Evolutionary conservation across 1,284 basidiomycete species (phyloP).

Genomic region (Puccinia brachypodii): DNA sequence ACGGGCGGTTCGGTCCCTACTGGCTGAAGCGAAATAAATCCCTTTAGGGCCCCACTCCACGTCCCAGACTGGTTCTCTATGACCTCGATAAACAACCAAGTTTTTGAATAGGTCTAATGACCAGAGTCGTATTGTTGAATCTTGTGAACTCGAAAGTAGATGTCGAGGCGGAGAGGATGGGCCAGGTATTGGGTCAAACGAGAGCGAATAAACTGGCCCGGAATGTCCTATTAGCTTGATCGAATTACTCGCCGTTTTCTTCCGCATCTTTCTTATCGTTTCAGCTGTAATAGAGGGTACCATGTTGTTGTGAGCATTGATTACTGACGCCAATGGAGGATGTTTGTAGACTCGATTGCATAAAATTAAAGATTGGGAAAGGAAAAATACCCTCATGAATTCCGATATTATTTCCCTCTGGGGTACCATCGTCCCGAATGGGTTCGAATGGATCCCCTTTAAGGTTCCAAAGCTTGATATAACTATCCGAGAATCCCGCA

Average conservation of each 20-base stretch:
- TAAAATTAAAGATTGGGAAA: constrained; percentile 54
- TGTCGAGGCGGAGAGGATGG: constrained; percentile 80
- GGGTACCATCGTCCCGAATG: constrained; percentile 65
- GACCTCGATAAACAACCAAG: constrained; percentile 89
- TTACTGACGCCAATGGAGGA: constrained; percentile 19
- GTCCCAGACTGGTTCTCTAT: constrained; percentile 98
- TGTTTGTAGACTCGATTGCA: constrained; percentile 8
- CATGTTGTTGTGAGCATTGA: background rate
- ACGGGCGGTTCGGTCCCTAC: constrained; percentile 88
- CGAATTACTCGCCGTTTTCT: constrained; percentile 76
- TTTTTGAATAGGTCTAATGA: constrained; percentile 92
- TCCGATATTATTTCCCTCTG: constrained; percentile 63
- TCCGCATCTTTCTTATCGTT: constrained; percentile 67
- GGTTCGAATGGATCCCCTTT: constrained; percentile 85
- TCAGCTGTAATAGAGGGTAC: constrained; percentile 59
- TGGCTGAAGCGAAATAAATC: constrained; percentile 95
- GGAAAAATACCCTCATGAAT: constrained; percentile 66
- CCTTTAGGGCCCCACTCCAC: constrained; percentile 97
- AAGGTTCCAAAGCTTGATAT: constrained; percentile 89
- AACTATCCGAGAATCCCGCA: constrained; percentile 93
- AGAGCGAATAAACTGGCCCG: constrained; percentile 89
- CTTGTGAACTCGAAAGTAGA: constrained; percentile 88
- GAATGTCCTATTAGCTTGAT: constrained; percentile 95
- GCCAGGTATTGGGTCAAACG: constrained; percentile 87
- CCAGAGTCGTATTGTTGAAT: constrained; percentile 89